Base-by-base conservation (phyloP, 2,329 filamentous ascomycete species). In the Leptographium lundbergii region DNA sequence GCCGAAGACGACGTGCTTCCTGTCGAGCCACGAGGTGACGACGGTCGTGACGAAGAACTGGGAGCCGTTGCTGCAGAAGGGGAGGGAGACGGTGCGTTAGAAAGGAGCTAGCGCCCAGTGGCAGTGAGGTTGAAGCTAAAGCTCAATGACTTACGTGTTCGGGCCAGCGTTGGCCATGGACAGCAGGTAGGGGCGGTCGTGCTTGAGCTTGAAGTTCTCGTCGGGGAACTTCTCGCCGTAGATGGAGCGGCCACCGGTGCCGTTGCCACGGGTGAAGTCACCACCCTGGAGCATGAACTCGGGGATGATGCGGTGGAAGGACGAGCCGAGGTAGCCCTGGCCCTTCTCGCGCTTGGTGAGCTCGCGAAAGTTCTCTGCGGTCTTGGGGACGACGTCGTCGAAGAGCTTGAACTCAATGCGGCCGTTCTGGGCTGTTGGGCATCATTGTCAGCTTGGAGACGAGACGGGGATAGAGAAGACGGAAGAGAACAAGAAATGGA, bases 41-140 rank as follows among this genome's bases (percentile, higher is more conserved):
- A 95, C 90, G 59, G 92, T 97, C 69, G 92, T 97, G 72, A 97
- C 78, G 81, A 97, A 97, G 82, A 97, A 97, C 75, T 97, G 92
- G 57, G 89, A 95, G 69, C 94, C 94, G 77, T 99, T 99, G 74
- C 94, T 96, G 42, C 1, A 77, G 59, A 57, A 1, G 7, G 29
- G 2, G 11, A 27, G 14, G 17, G 22, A 45, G 29, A 4, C 45
- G 17, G 17, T 13, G 50, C 24, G 27, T 19, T 19, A n/a, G 45
- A 3, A 19, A 29, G 9, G 24, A 3, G 54, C 22, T n/a, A 19
- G 39, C 39, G 14, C 39, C 14, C 39, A 42, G 39, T 14, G 17
- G 39, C 42, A 7, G 17, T 13, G 5, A 27, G 10, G 19, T 6
- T 13, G 4, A 4, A n/a, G n/a, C n/a, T 9, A 10, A 10, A 9